These are phyloP conservation scores for Wilcoxina mikolae DNA, from an alignment of 495 filamentous ascomycete species.

Conservation along the genomic window DNA sequence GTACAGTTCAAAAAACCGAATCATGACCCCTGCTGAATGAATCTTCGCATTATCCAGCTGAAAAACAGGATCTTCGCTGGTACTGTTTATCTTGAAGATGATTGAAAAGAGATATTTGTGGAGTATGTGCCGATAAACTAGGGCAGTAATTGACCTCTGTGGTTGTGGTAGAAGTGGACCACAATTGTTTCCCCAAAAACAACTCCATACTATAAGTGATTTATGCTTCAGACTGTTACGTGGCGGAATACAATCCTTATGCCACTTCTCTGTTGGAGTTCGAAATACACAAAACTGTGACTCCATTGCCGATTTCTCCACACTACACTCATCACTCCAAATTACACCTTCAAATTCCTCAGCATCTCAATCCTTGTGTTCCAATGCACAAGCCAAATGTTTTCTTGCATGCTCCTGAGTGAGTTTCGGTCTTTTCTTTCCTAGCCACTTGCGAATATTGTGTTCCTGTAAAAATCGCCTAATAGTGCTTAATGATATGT, in stretches of 20 bases:
- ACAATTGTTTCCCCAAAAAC: constrained; percentile 4
- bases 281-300: too few relatives aligned
- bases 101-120: background rate
- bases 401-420: too few relatives aligned
- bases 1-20: constrained; percentile 1
- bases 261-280: constrained; percentile 5
- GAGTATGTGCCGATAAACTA: constrained; percentile 2
- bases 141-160: constrained; percentile 3
- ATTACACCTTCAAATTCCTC: too few relatives aligned
- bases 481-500: too few relatives aligned
- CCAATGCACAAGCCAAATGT: too few relatives aligned
- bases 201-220: constrained; percentile 10
- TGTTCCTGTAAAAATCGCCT: too few relatives aligned
- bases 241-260: constrained; percentile 3
- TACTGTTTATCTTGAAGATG: background rate
- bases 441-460: too few relatives aligned
- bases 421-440: too few relatives aligned
- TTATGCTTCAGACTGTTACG: background rate
- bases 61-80: constrained; percentile 7
- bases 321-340: too few relatives aligned
- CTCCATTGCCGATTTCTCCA: too few relatives aligned
- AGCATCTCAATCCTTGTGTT: too few relatives aligned
- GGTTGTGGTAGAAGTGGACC: constrained; percentile 1
- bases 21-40: constrained; percentile 5
- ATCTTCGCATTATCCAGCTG: constrained; percentile 12